These are phyloP conservation scores for Diaporthe longicolla DNA, from an alignment of 2,329 filamentous ascomycete species.

Conservation along the genomic window DNA sequence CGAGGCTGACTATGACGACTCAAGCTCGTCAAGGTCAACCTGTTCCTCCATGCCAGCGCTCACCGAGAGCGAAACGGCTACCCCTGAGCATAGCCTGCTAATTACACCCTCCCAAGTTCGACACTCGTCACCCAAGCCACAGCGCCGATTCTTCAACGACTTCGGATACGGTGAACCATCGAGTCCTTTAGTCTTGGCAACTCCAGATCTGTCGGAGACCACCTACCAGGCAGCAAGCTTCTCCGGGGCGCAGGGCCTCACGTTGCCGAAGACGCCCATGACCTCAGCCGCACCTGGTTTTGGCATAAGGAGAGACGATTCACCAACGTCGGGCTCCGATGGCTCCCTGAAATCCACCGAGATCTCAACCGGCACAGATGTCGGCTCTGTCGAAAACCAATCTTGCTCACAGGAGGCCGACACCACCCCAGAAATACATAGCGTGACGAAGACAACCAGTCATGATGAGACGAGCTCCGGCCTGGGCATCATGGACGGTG, in stretches of 20 bases:
- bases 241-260: background rate
- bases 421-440: background rate
- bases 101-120: conserved; percentile 47
- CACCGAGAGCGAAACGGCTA: conserved; percentile 49
- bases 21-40: conserved; percentile 43
- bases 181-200: conserved; percentile 9
- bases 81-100: conserved; percentile 50
- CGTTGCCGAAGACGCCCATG: background rate
- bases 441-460: background rate
- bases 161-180: conserved; percentile 28
- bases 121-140: conserved; percentile 40
- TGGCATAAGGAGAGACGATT: background rate
- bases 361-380: background rate
- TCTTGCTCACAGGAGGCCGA: background rate
- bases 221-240: background rate
- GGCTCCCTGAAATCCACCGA: background rate
- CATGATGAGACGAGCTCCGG: background rate
- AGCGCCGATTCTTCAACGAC: conserved; percentile 25
- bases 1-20: conserved; percentile 32
- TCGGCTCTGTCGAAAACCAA: background rate
- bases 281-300: background rate
- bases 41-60: conserved; percentile 51
- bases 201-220: conserved; percentile 23
- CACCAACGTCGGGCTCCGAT: background rate
- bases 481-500: background rate